These are phyloP conservation scores for Blastocystis sp. DNA, from an alignment of 352 stramenopile genomes.

Conservation along the genomic window DNA sequence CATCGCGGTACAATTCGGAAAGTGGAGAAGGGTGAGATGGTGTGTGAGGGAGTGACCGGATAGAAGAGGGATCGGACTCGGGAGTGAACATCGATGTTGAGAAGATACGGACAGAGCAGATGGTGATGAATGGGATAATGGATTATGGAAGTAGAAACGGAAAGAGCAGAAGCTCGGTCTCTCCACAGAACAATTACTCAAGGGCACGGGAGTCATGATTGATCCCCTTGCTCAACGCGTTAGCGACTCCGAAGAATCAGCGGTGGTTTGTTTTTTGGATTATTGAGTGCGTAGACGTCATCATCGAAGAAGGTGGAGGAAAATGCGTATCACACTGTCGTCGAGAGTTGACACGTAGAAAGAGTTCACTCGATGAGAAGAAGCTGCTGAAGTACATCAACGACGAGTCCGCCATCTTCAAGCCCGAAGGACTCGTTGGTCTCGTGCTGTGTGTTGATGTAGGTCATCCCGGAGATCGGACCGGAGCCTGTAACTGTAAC, in stretches of 20 bases:
- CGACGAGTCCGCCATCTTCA: neutral
- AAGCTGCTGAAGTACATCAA: conserved; percentile 8
- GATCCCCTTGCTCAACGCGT: neutral
- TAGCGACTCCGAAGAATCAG: neutral
- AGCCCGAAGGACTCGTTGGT: conserved; percentile 31
- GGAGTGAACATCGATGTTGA: conserved; percentile 23
- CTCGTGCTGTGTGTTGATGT: neutral
- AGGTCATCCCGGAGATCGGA: conserved; percentile 1
- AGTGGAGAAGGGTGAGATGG: neutral
- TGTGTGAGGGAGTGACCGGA: neutral
- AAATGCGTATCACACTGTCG: neutral
- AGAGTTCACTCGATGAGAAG: neutral
- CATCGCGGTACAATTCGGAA: conserved; percentile 4
- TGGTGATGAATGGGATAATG: neutral
- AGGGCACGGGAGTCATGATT: neutral
- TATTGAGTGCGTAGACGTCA: neutral
- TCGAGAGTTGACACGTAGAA: neutral
- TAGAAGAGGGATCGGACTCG: neutral
- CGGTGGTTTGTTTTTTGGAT: neutral
- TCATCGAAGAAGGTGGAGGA: neutral
- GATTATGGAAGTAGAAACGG: neutral
- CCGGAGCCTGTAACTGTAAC: neutral
- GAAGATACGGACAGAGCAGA: neutral
- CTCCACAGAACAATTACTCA: conserved; percentile 2
- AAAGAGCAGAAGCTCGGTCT: neutral